These are phyloP conservation scores for Dendrobium nobile DNA, from an alignment of 106 monocot species.

Conservation along the genomic window DNA sequence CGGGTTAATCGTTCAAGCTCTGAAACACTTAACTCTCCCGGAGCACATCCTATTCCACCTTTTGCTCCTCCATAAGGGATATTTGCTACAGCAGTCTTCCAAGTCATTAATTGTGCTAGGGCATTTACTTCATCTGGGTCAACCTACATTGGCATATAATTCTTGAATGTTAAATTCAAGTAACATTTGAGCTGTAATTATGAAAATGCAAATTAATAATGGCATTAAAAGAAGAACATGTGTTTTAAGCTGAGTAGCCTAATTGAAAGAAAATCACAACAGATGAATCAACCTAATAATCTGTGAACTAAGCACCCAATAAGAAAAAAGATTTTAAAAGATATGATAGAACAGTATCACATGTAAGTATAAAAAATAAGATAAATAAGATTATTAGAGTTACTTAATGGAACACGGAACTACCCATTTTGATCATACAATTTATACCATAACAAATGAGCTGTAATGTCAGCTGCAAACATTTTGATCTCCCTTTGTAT, in stretches of 20 bases:
- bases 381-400: no score
- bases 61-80: constrained; percentile 95
- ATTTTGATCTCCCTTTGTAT: no score
- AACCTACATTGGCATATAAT: constrained; percentile 43
- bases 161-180: neutral
- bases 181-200: neutral
- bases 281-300: neutral
- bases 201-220: neutral
- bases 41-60: constrained; percentile 87
- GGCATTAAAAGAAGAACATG: neutral
- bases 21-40: constrained; percentile 71
- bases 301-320: no score
- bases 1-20: constrained; percentile 86
- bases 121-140: constrained; percentile 98
- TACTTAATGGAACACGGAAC: no score
- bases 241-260: neutral
- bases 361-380: no score
- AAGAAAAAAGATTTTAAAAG: no score
- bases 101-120: constrained; percentile 88
- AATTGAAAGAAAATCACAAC: neutral
- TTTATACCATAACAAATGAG: no score
- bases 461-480: no score
- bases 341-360: no score
- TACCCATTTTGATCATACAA: no score
- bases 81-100: constrained; percentile 96